Percentiles rank a stretch among this genome's conserved stretches.
phyloP scores from a whole-genome alignment of 441 rosid species.

The Bruguiera hainesii region DNA sequence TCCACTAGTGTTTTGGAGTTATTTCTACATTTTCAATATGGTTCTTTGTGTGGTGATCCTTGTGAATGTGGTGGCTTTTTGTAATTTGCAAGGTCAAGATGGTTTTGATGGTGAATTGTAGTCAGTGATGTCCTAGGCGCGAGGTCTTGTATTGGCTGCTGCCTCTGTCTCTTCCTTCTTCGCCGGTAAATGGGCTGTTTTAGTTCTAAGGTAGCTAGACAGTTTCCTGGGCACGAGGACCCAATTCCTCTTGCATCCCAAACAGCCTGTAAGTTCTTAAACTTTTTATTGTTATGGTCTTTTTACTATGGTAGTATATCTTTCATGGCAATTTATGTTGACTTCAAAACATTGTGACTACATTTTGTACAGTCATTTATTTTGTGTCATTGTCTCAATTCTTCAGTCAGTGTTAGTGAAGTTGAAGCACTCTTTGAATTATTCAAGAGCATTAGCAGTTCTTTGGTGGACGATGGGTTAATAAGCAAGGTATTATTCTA shows the following conservation, averaged over 20 bases:
- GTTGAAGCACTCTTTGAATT: constrained; percentile 97
- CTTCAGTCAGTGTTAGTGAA: constrained; percentile 93
- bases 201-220: constrained; percentile 59
- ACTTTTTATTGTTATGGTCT: not conserved
- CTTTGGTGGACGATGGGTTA: constrained; percentile 92
- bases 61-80: not conserved
- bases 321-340: not conserved
- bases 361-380: too few species aligned
- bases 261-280: constrained; percentile 71
- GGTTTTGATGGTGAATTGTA: constrained; percentile 15
- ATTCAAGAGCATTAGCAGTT: constrained; percentile 91
- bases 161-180: constrained; percentile 8
- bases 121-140: constrained; percentile 9
- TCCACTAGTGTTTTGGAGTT: not conserved
- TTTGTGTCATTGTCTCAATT: constrained; percentile 12
- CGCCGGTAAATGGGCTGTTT: constrained; percentile 88
- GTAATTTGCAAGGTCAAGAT: constrained; percentile 17
- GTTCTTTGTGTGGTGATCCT: not conserved
- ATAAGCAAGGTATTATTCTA: constrained; percentile 68
- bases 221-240: constrained; percentile 75
- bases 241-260: constrained; percentile 80
- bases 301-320: not conserved
- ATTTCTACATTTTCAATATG: not conserved
- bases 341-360: not conserved
- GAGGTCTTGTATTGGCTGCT: constrained; percentile 9